A percentile compares a stretch with the other conserved stretches of the same genome.
phyloP scores from a whole-genome alignment of 1,284 basidiomycete species.

The Apiotrichum veenhuisii region DNA sequence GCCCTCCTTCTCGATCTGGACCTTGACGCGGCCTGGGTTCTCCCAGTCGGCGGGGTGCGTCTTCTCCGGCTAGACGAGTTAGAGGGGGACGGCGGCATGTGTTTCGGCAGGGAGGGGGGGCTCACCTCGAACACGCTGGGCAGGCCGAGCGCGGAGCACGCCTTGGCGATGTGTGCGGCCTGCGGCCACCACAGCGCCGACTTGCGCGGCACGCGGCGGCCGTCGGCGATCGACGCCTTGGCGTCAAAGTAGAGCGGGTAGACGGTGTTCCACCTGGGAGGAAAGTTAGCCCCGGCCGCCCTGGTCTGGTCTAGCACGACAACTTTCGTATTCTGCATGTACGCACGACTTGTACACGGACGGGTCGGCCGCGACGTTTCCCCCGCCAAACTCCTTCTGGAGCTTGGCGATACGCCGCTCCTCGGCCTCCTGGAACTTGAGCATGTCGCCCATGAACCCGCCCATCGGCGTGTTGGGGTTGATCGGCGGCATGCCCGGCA shows the following conservation, averaged over 20 bases:
- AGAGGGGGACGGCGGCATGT: neutral
- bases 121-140: conserved; percentile 68
- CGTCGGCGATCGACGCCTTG: conserved; percentile 79
- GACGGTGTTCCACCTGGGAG: conserved; percentile 78
- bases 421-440: conserved; percentile 47
- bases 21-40: conserved; percentile 87
- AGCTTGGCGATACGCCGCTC: conserved; percentile 46
- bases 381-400: conserved; percentile 40
- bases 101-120: conserved; percentile 54
- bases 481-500: conserved; percentile 18
- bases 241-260: conserved; percentile 98
- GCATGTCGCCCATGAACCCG: conserved; percentile 51
- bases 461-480: conserved; percentile 49
- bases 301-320: too few species aligned
- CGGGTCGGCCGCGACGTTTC: conserved; percentile 36
- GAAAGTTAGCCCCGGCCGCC: too few species aligned
- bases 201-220: conserved; percentile 72
- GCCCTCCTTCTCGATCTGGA: conserved; percentile 82
- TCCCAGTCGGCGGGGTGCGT: conserved; percentile 93
- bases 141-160: conserved; percentile 69
- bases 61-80: conserved; percentile 58
- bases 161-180: conserved; percentile 84
- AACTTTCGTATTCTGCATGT: too few species aligned
- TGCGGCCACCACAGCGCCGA: conserved; percentile 91
- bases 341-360: conserved; percentile 47